Conservation (phyloP, 768 basidiomycete species). For the Hydnomerulius pinastri region DNA sequence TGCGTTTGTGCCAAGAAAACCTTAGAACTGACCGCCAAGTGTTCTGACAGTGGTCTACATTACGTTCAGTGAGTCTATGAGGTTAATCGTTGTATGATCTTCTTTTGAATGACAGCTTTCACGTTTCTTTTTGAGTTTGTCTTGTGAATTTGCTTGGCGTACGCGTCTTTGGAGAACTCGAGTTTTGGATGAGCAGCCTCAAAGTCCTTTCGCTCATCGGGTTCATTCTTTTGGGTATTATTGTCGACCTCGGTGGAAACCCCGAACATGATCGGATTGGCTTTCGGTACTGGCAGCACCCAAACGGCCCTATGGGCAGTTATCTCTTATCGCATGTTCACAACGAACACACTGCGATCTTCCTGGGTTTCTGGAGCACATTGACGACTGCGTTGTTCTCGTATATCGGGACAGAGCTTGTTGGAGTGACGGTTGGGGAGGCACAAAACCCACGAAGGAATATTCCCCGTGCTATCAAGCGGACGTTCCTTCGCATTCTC, state of each 20-base stretch:
- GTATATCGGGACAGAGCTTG: conserved; percentile 74
- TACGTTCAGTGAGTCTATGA: conserved; percentile 44
- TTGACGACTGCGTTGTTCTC: conserved; percentile 75
- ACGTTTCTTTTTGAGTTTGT: neutral
- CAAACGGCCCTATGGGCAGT: conserved; percentile 58
- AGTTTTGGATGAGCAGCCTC: conserved; percentile 72
- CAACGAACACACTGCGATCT: conserved; percentile 49
- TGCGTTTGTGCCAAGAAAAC: too few species aligned
- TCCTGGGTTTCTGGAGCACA: conserved; percentile 73
- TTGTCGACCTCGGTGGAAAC: conserved; percentile 62
- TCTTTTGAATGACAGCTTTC: neutral
- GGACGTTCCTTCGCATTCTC: conserved; percentile 61
- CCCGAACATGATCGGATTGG: conserved; percentile 35
- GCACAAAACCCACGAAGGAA: conserved; percentile 74
- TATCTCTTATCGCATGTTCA: conserved; percentile 53
- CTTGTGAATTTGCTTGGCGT: conserved; percentile 60
- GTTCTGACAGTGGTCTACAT: conserved; percentile 57
- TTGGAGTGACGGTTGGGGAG: conserved; percentile 62
- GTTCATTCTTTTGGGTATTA: conserved; percentile 30
- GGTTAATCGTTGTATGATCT: too few species aligned
- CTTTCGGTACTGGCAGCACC: conserved; percentile 48
- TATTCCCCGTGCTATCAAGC: conserved; percentile 68
- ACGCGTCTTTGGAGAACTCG: conserved; percentile 72
- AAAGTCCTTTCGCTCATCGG: conserved; percentile 50
- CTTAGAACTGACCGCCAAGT: neutral